Evolutionary conservation across 1,284 basidiomycete species (phyloP).

Genomic region (Apiotrichum sp.): DNA sequence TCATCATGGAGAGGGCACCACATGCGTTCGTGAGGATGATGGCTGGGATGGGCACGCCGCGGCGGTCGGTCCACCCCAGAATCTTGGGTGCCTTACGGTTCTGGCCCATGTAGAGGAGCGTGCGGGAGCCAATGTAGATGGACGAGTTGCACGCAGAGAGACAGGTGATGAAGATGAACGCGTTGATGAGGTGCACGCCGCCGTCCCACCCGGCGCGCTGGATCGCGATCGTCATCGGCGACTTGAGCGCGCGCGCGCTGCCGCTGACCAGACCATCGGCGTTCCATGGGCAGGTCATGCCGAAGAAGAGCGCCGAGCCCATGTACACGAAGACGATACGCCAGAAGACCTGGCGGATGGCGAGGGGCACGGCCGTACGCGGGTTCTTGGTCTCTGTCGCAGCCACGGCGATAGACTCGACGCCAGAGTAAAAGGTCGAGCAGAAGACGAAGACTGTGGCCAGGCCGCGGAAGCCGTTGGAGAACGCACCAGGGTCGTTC

Average conservation of each 20-base stretch:
- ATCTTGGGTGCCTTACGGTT: slow-evolving; percentile 39
- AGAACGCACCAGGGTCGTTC: slow-evolving; percentile 49
- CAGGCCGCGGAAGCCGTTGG: slow-evolving; percentile 28
- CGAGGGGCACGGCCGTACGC: slow-evolving; percentile 67
- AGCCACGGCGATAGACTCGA: slow-evolving; percentile 47
- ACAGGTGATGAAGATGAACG: slow-evolving; percentile 56
- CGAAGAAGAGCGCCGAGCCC: slow-evolving; percentile 56
- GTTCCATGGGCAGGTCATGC: slow-evolving; percentile 67
- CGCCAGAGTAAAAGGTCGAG: slow-evolving; percentile 22
- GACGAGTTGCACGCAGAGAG: slow-evolving; percentile 43
- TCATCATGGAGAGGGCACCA: slow-evolving; percentile 45
- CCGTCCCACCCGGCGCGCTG: slow-evolving; percentile 65
- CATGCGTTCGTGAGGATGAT: slow-evolving; percentile 40
- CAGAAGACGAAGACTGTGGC: slow-evolving; percentile 18
- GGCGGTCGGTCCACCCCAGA: slow-evolving; percentile 40
- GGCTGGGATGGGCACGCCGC: slow-evolving; percentile 45
- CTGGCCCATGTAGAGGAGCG: slow-evolving; percentile 38
- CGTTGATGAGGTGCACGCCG: slow-evolving; percentile 61
- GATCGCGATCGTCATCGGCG: slow-evolving; percentile 73
- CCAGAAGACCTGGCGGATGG: slow-evolving; percentile 66
- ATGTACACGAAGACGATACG: slow-evolving; percentile 72
- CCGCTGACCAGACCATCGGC: slow-evolving; percentile 54
- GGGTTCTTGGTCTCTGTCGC: slow-evolving; percentile 55
- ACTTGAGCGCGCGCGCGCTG: slow-evolving; percentile 57
- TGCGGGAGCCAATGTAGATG: slow-evolving; percentile 38